These are phyloP conservation scores for Aspergillus calidoustus DNA, from an alignment of 2,329 filamentous ascomycete species.

Conservation along the genomic window DNA sequence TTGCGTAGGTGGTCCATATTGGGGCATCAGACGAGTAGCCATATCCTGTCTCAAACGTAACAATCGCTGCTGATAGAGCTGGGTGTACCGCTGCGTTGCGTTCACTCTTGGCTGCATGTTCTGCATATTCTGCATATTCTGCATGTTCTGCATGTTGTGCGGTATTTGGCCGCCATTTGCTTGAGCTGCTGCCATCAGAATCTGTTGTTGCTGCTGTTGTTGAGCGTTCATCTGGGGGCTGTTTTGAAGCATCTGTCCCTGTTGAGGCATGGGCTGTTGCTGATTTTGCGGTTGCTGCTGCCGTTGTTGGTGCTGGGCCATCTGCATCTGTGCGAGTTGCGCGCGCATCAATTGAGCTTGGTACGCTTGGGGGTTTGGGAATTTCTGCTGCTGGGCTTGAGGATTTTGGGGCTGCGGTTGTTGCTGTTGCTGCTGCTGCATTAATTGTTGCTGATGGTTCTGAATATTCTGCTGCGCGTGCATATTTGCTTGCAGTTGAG, in stretches of 20 bases:
- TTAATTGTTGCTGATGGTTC: conserved; percentile 46
- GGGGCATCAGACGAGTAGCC: conserved; percentile 39
- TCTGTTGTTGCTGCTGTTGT: conserved; percentile 34
- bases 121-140: conserved; percentile 2
- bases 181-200: conserved; percentile 46
- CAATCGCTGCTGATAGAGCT: conserved; percentile 43
- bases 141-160: conserved; percentile 31
- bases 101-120: conserved; percentile 29
- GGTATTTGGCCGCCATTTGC: conserved; percentile 42
- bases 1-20: conserved; percentile 45
- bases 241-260: conserved; percentile 35
- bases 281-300: conserved; percentile 30
- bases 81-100: conserved; percentile 40
- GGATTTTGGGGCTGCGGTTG: conserved; percentile 30
- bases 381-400: conserved; percentile 34
- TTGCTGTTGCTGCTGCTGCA: conserved; percentile 43
- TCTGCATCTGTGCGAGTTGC: conserved; percentile 45
- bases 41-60: conserved; percentile 43
- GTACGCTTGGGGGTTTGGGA: conserved; percentile 40
- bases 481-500: conserved; percentile 49
- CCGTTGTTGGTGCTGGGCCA: conserved; percentile 39
- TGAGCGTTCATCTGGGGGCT: conserved; percentile 41
- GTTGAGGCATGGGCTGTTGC: conserved; percentile 38
- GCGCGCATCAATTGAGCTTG: conserved; percentile 44
- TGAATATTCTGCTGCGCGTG: conserved; percentile 54